A percentile compares a stretch with the other conserved stretches of the same genome.
Conservation (phyloP, 768 basidiomycete species). For the Tylopilus sp. region DNA sequence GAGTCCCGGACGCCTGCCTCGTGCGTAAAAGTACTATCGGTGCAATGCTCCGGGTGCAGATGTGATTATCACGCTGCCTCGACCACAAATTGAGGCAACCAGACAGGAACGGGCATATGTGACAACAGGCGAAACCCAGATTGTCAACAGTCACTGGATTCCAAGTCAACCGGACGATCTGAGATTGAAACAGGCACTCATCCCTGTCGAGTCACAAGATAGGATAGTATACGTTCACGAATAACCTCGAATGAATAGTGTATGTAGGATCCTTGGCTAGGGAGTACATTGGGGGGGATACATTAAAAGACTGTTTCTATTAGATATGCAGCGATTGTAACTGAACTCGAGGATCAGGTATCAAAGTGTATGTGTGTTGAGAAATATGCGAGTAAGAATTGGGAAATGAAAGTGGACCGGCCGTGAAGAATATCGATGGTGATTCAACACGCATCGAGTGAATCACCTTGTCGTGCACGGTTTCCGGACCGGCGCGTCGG, state of each 20-base stretch:
- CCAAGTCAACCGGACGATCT: background rate
- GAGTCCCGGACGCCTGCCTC: too few relatives aligned
- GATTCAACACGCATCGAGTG: slow-evolving; percentile 9
- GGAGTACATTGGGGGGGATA: slow-evolving; percentile 25
- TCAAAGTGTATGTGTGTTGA: slow-evolving; percentile 17
- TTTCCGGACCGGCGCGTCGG: slow-evolving; percentile 3
- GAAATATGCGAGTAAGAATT: slow-evolving; percentile 7
- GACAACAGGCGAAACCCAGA: background rate
- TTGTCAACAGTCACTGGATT: background rate
- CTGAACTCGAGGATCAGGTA: slow-evolving; percentile 18
- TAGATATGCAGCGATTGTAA: slow-evolving; percentile 24
- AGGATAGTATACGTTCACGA: background rate
- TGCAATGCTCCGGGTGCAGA: too few relatives aligned
- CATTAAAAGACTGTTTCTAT: slow-evolving; percentile 27
- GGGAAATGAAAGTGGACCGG: slow-evolving; percentile 16
- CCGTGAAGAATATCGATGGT: slow-evolving; percentile 10
- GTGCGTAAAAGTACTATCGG: too few relatives aligned
- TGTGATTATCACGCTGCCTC: background rate
- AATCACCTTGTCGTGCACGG: slow-evolving; percentile 3
- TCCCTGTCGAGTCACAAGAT: background rate
- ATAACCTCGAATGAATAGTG: slow-evolving; percentile 20
- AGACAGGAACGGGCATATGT: background rate
- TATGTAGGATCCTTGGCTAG: slow-evolving; percentile 19
- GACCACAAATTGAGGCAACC: background rate
- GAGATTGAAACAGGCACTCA: background rate